These are phyloP conservation scores for Diophrys sp. DNA, from an alignment of 73 alveolate genomes.

Conservation along the genomic window DNA sequence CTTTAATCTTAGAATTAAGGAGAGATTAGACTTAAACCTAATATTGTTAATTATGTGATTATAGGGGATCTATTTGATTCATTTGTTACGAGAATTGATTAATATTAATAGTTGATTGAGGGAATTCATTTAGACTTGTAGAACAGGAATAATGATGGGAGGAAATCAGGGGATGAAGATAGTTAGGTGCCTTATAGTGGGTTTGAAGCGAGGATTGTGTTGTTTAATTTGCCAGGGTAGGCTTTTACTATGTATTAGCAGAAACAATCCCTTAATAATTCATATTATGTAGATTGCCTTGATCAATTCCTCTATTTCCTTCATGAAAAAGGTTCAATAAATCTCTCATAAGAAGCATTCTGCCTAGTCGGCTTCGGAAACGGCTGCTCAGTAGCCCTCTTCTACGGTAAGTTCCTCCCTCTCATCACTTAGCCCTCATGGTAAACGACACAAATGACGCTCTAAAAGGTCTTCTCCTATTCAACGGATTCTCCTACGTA, in stretches of 20 bases:
- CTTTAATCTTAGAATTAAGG: neutral
- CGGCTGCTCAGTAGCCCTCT: conserved; percentile 38
- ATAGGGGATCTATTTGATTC: conserved; percentile 28
- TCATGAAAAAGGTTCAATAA: conserved; percentile 12
- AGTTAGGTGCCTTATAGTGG: too few species aligned
- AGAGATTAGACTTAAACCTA: neutral
- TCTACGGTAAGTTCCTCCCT: conserved; percentile 8
- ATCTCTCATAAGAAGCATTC: conserved; percentile 23
- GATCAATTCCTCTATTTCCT: conserved; percentile 27
- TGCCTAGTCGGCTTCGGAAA: conserved; percentile 32
- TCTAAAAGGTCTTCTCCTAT: conserved; percentile 24
- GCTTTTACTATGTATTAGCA: conserved; percentile 18
- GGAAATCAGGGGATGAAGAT: too few species aligned
- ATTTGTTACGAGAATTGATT: conserved; percentile 11
- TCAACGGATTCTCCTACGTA: conserved; percentile 24
- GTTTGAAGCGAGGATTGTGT: conserved; percentile 14
- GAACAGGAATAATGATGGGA: neutral
- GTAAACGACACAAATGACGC: conserved; percentile 38
- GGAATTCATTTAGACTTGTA: neutral
- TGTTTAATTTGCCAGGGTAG: conserved; percentile 38
- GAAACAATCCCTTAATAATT: conserved; percentile 14
- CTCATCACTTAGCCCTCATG: conserved; percentile 10
- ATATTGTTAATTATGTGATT: conserved; percentile 15
- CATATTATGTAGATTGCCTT: conserved; percentile 25
- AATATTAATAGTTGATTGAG: conserved; percentile 11